These are phyloP conservation scores for Leccinum incarnatum DNA, from an alignment of 768 basidiomycete species.

Conservation along the genomic window DNA sequence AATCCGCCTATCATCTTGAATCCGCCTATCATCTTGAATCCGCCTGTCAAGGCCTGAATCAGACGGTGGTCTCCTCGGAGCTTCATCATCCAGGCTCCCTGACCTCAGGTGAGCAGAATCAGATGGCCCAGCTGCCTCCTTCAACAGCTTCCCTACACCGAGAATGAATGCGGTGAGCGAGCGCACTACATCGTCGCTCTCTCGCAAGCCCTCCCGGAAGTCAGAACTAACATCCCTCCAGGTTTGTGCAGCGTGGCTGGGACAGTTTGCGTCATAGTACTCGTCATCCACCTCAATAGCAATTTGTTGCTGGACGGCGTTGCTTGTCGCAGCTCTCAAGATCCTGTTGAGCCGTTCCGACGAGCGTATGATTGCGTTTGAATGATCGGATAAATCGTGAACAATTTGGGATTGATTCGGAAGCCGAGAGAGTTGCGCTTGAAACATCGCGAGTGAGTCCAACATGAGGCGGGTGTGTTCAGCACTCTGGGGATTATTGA, in stretches of 20 bases:
- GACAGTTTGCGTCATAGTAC: constrained; percentile 18
- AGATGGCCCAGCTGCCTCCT: constrained; percentile 44
- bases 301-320: constrained; percentile 71
- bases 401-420: constrained; percentile 44
- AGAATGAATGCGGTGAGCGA: constrained; percentile 73
- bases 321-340: constrained; percentile 51
- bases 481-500: constrained; percentile 26
- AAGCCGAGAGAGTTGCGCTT: constrained; percentile 58
- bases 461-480: constrained; percentile 73
- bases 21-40: constrained; percentile 50
- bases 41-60: constrained; percentile 37
- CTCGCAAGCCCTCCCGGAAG: constrained; percentile 65
- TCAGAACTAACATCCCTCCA: constrained; percentile 72
- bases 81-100: constrained; percentile 54
- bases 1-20: constrained; percentile 57
- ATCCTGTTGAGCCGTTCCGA: constrained; percentile 67
- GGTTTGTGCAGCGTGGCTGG: constrained; percentile 47
- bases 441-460: constrained; percentile 69
- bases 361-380: constrained; percentile 59
- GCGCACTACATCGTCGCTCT: constrained; percentile 77
- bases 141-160: constrained; percentile 67
- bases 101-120: constrained; percentile 44
- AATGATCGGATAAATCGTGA: constrained; percentile 57
- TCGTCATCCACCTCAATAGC: constrained; percentile 67
- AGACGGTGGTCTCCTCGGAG: constrained; percentile 32